Conservation (phyloP, 2,329 filamentous ascomycete genomes). For the Talaromyces sp. region DNA sequence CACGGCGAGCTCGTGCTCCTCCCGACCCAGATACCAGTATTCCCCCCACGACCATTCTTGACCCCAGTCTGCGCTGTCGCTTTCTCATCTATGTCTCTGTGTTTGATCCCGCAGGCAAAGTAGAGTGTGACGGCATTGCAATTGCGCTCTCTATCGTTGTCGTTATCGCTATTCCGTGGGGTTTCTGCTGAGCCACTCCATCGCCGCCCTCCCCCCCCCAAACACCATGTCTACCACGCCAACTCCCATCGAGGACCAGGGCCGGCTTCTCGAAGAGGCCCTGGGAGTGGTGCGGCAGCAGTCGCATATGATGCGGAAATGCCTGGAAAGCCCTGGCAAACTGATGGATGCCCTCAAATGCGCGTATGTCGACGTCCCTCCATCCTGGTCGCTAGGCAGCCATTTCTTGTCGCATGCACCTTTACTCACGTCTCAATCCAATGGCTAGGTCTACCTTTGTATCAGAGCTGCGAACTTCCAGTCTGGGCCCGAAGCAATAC, state of each 20-base stretch:
- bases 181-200: neutral
- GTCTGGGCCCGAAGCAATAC: slow-evolving; percentile 97
- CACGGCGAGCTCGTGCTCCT: slow-evolving; percentile 12
- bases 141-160: neutral
- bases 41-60: neutral
- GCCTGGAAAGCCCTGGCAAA: slow-evolving; percentile 93
- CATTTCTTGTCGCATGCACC: slow-evolving; percentile 13
- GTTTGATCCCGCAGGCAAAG: neutral
- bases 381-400: slow-evolving; percentile 20
- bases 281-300: slow-evolving; percentile 94
- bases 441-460: slow-evolving; percentile 83
- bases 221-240: slow-evolving; percentile 48
- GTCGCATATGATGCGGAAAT: slow-evolving; percentile 95
- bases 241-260: slow-evolving; percentile 70
- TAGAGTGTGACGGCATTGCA: neutral
- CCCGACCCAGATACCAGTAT: slow-evolving; percentile 5
- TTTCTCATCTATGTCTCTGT: neutral
- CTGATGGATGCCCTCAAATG: slow-evolving; percentile 99
- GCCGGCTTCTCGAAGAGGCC: slow-evolving; percentile 94
- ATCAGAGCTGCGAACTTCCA: slow-evolving; percentile 95
- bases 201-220: neutral
- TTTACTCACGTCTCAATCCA: slow-evolving; percentile 6
- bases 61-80: neutral
- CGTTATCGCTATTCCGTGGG: neutral
- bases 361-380: slow-evolving; percentile 62